Conservation (phyloP, 257 asterid species). For the Lycium barbarum region DNA sequence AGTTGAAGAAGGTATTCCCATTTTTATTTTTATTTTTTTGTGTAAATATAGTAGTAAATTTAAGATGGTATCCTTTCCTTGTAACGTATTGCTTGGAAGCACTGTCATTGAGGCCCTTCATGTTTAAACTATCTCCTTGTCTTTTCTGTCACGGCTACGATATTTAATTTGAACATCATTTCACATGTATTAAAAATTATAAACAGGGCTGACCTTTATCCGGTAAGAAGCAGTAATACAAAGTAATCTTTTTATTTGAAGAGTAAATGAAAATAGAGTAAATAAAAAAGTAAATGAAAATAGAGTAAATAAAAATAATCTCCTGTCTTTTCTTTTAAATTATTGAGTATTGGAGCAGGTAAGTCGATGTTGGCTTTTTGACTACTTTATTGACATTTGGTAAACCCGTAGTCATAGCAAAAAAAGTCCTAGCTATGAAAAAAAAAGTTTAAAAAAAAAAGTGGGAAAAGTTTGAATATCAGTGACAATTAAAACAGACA, state of each 20-base stretch:
- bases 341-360: neutral
- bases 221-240: neutral
- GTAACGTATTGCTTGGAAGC: constrained; percentile 30
- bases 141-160: constrained; percentile 22
- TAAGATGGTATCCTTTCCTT: neutral
- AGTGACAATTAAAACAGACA: neutral
- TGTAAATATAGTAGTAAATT: neutral
- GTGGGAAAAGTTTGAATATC: constrained; percentile 11
- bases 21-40: too few relatives aligned
- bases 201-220: neutral
- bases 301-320: neutral
- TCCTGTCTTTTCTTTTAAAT: neutral
- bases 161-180: constrained; percentile 23
- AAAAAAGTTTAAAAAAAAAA: neutral
- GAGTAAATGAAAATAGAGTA: neutral
- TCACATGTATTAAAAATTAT: neutral
- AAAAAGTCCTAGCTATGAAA: neutral
- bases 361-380: constrained; percentile 5
- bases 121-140: constrained; percentile 28
- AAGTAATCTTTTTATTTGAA: neutral
- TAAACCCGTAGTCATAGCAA: neutral
- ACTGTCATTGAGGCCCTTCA: constrained; percentile 24
- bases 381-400: constrained; percentile 24
- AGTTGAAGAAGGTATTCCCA: too few relatives aligned
- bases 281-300: too few relatives aligned